These are phyloP conservation scores for Silene uniflora DNA, from an alignment of 148 eudicot species.

Conservation along the genomic window DNA sequence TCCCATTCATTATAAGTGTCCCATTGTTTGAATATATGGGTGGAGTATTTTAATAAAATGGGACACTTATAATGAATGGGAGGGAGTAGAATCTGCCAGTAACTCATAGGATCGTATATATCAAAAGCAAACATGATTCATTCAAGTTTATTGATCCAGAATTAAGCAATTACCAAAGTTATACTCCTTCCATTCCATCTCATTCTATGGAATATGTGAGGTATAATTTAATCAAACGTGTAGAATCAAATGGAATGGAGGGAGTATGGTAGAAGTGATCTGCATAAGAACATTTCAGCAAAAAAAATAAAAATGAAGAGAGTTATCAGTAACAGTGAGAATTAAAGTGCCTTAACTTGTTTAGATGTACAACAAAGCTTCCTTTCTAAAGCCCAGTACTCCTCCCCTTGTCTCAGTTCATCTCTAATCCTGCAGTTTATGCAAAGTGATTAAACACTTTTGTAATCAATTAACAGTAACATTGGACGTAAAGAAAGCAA, in stretches of 20 bases:
- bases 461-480: neutral
- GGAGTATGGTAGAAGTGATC: neutral
- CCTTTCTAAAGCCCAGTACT: constrained; percentile 91
- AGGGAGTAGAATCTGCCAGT: neutral
- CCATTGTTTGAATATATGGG: no score
- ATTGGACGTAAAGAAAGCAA: constrained; percentile 13
- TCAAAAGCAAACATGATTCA: neutral
- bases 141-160: neutral
- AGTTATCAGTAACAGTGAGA: neutral
- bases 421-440: constrained; percentile 56
- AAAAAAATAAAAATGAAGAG: neutral
- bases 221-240: no score
- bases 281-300: neutral
- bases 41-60: no score
- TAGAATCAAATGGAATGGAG: no score
- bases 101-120: neutral
- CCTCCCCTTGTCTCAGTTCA: constrained; percentile 68
- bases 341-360: constrained; percentile 45
- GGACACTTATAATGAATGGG: no score
- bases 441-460: constrained; percentile 15
- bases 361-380: constrained; percentile 63
- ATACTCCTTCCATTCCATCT: no score
- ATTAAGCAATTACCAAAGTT: neutral
- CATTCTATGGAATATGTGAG: no score
- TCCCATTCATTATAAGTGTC: no score